Conservation (phyloP, 2,329 filamentous ascomycete species). For the Diaporthe vaccinii region DNA sequence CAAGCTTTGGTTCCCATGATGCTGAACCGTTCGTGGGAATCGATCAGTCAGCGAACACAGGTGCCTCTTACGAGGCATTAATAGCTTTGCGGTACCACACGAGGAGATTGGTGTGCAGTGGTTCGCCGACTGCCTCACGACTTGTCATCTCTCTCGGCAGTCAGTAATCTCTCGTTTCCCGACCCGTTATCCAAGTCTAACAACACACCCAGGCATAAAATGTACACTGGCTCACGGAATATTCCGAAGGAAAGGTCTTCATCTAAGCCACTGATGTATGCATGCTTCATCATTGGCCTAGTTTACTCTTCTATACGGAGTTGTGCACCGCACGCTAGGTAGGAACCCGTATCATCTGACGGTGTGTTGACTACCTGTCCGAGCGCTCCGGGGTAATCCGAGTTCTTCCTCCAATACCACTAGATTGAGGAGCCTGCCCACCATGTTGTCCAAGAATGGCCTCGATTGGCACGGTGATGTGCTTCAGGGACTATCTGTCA, state of each 20-base stretch:
- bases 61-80: neutral
- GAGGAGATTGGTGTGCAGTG: neutral
- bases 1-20: neutral
- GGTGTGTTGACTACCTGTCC: neutral
- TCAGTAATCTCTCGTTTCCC: neutral
- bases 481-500: too few species aligned
- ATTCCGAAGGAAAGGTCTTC: neutral
- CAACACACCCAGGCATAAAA: neutral
- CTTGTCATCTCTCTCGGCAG: neutral
- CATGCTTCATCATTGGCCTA: neutral
- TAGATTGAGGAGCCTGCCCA: neutral
- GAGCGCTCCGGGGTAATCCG: neutral
- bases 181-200: neutral
- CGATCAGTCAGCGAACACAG: too few species aligned
- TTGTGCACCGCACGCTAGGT: neutral
- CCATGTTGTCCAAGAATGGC: neutral
- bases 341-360: slow-evolving; percentile 1
- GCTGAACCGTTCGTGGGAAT: too few species aligned
- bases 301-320: neutral
- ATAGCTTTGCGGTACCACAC: neutral
- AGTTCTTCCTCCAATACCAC: neutral
- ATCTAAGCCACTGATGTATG: neutral
- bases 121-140: neutral
- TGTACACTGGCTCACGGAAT: neutral
- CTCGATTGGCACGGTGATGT: neutral